Evolutionary conservation across 345 rosid genomes (phyloP).

Genomic region (Eucalyptus fibrosa): DNA sequence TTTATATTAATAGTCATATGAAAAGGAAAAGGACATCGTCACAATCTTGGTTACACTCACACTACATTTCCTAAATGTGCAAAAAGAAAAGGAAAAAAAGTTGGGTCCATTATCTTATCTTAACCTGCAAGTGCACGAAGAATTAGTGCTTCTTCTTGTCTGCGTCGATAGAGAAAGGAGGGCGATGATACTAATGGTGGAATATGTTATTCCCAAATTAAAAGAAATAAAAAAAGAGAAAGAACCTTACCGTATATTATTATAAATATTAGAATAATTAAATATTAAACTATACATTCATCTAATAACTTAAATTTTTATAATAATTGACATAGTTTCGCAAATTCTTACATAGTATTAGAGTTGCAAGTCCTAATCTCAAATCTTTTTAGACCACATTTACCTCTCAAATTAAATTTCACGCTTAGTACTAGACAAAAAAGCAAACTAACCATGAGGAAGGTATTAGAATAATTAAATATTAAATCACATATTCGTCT

Average conservation of each 20-base stretch:
- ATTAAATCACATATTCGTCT: accelerated
- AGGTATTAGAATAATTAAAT: too few relatives aligned
- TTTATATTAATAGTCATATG: neutral
- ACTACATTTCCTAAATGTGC: neutral
- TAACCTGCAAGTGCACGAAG: neutral
- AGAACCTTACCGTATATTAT: neutral
- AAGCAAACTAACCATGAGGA: accelerated
- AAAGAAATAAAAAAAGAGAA: accelerated
- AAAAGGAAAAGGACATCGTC: neutral
- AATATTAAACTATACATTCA: too few relatives aligned
- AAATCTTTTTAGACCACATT: too few relatives aligned
- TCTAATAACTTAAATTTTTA: too few relatives aligned
- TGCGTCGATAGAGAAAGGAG: neutral
- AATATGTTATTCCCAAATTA: neutral
- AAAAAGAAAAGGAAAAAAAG: neutral
- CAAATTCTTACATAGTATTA: accelerated
- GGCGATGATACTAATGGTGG: neutral
- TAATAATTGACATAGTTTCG: too few relatives aligned
- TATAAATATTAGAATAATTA: too few relatives aligned
- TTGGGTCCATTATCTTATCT: neutral
- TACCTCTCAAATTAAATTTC: too few relatives aligned
- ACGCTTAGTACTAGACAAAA: too few relatives aligned
- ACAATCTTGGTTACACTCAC: neutral
- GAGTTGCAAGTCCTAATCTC: accelerated
- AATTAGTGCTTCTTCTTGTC: neutral